Evolutionary conservation across 129 eudicot genomes (phyloP).

Genomic region (carrot (Daucus carota)): DH1_v3.0 NC_030387.2:30253501-30254000

Average conservation of each 20-base stretch:
- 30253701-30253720: background rate
- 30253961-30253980: constrained; percentile 96
- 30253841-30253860: background rate
- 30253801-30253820: background rate
- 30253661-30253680: background rate
- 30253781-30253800: background rate
- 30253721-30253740: constrained; percentile 1
- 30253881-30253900: constrained; percentile 17
- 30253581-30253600: background rate
- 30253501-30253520: background rate
- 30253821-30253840: background rate
- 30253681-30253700: background rate
- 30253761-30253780: background rate
- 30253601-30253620: background rate
- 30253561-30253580: background rate
- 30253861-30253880: background rate
- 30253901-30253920: constrained; percentile 91
- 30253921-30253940: constrained; percentile 93
- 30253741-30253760: background rate
- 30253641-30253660: background rate
- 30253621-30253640: background rate
- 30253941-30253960: constrained; percentile 98
- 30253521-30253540: background rate
- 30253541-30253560: background rate
- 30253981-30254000: constrained; percentile 87